These are phyloP conservation scores for Chlorella variabilis DNA, from an alignment of 163 green algal genomes.

Conservation along the genomic window DNA sequence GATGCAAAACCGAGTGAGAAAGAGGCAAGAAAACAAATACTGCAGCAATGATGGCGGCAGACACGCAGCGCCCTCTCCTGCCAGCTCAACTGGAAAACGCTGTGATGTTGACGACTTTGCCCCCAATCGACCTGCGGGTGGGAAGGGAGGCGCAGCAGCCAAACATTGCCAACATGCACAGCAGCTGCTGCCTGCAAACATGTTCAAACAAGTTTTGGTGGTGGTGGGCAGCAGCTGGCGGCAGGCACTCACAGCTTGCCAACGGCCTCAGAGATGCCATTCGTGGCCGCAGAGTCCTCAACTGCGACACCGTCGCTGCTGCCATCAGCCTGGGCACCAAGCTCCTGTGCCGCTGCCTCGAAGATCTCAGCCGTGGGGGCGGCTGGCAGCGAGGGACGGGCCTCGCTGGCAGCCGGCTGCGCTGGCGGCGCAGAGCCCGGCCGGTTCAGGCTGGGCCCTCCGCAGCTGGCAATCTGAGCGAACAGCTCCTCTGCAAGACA, in stretches of 20 bases:
- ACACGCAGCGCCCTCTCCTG: no score
- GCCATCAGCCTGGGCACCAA: not conserved
- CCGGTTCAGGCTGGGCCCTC: constrained; percentile 7
- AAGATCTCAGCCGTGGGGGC: no score
- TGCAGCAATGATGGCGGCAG: no score
- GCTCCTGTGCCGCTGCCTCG: not conserved
- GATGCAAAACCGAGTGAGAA: no score
- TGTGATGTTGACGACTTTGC: not conserved
- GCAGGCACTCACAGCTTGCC: constrained; percentile 16
- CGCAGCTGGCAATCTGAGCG: constrained; percentile 13
- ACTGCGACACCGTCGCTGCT: not conserved
- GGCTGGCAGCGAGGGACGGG: no score
- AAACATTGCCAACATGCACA: no score
- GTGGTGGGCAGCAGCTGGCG: no score
- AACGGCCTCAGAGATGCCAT: not conserved
- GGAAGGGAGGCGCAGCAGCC: no score
- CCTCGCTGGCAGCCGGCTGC: not conserved
- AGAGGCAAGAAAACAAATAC: no score
- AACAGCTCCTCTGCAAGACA: constrained; percentile 26
- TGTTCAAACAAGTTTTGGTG: no score
- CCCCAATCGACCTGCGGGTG: not conserved
- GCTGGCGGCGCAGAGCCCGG: not conserved
- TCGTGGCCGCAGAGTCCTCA: not conserved
- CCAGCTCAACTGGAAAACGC: not conserved
- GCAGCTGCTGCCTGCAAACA: no score